Evolutionary conservation across 2,329 filamentous ascomycete species (phyloP).

Genomic region (Chalara sp.): DNA sequence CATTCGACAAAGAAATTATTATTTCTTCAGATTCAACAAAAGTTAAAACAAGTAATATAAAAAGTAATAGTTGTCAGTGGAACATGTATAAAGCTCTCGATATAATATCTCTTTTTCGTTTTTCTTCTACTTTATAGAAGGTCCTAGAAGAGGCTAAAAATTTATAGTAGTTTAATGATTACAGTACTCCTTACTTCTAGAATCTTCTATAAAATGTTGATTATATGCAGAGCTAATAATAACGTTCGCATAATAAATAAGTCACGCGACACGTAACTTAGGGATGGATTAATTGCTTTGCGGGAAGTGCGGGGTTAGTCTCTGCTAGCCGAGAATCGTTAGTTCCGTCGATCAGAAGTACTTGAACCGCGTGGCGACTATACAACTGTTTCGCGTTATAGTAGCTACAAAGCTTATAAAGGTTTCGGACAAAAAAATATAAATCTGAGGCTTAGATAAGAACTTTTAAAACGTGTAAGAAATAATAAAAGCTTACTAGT

Average conservation of each 20-base stretch:
- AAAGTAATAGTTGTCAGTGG: background rate
- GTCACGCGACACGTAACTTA: background rate
- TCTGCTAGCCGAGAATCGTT: no score
- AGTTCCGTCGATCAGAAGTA: no score
- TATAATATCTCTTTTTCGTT: constrained; percentile 2
- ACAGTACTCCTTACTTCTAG: constrained; percentile 1
- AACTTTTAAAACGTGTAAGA: no score
- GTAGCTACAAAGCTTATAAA: no score
- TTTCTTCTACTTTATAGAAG: background rate
- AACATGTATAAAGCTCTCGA: background rate
- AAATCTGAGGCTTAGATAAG: no score
- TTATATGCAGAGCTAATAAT: background rate
- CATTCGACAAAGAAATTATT: background rate
- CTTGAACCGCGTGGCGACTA: no score
- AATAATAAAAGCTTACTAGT: no score
- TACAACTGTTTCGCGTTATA: no score
- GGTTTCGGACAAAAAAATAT: no score
- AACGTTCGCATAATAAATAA: background rate
- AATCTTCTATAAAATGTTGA: constrained; percentile 3
- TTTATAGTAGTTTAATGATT: constrained; percentile 5
- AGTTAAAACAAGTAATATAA: background rate
- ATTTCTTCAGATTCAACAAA: background rate
- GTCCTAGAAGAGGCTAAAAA: background rate
- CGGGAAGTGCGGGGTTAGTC: no score
- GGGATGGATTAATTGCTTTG: no score